Evolutionary conservation across 805 yeast genomes (phyloP).

Genomic region (Cyberlindnera maritima): DNA sequence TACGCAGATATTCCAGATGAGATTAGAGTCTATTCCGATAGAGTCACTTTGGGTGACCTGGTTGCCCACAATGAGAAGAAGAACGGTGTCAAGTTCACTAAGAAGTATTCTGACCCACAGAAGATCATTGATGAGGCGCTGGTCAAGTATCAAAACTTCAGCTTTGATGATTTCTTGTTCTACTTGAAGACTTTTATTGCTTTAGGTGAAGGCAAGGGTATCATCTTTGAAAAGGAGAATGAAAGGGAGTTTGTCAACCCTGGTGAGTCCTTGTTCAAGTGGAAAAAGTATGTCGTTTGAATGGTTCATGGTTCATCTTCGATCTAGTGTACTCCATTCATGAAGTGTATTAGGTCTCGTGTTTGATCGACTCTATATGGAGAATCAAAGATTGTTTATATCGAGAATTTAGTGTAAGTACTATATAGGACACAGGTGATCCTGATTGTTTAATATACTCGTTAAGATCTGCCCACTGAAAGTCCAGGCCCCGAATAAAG

Average conservation of each 20-base stretch:
- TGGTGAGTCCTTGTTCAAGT: slow-evolving; percentile 40
- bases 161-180: slow-evolving; percentile 33
- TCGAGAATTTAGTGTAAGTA: no score
- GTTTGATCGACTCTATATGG: no score
- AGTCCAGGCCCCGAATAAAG: no score
- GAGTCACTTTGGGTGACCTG: slow-evolving; percentile 37
- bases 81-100: slow-evolving; percentile 35
- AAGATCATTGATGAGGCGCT: slow-evolving; percentile 33
- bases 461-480: no score
- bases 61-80: slow-evolving; percentile 38
- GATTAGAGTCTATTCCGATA: slow-evolving; percentile 42
- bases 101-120: slow-evolving; percentile 31
- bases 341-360: no score
- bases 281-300: slow-evolving; percentile 33
- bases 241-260: slow-evolving; percentile 47
- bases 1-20: slow-evolving; percentile 41
- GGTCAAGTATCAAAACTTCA: slow-evolving; percentile 30
- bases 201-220: slow-evolving; percentile 42
- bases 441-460: no score
- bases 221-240: slow-evolving; percentile 27
- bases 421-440: no score
- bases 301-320: neutral
- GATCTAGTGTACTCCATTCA: no score
- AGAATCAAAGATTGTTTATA: no score
- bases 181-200: slow-evolving; percentile 37